Base-by-base conservation (phyloP, 495 filamentous ascomycete genomes). In the Penicillium turbatum region DNA sequence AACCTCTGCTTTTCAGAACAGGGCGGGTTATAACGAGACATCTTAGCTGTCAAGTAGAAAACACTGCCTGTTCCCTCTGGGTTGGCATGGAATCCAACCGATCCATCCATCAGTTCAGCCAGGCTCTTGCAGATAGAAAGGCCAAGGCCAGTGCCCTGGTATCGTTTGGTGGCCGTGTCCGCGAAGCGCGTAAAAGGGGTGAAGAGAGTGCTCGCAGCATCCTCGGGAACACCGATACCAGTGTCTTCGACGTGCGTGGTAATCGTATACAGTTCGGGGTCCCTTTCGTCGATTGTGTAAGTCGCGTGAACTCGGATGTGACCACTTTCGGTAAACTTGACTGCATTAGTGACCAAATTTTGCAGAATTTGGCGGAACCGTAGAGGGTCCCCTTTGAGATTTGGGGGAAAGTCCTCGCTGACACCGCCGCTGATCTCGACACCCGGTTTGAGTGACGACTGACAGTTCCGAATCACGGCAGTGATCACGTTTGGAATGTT, bases 171-270 rank as follows among this genome's bases (percentile, higher is more conserved):
- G 5, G 85, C 88, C 3, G 86, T 89, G 17, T 89, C 78, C 58
- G 93, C 91, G 21, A 89, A 89, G 64, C 93, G 89, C 39, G 83
- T 87, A 60, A 95, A 96, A 1, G 90, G 90, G 35, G 87, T 86
- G 74, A 96, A 96, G 2, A 95, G 75, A 13, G 79, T 81, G 56
- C 82, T 82, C 13, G 80, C 70, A 0, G 90, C 86, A 46, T 84
- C 81, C 34, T 91, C 86, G 39, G 87, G 84, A 10, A 95, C 90
- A 2, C 90, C 90, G 41, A 95, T 93, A 0, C 91, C 91, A 2
- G 88, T 85, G 55, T 96, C 91, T 58, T 85, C 76, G 4, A 96
- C 82, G 42, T 74, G 60, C 5, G 80, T 82, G 16, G 76, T 63
- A 12, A 85, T 64, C 1, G 57, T 63, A 55, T 69, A 85, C 12